A percentile compares a stretch with the other conserved stretches of the same genome.
These are phyloP conservation scores for Aspergillus sparsus DNA, from an alignment of 495 filamentous ascomycete genomes.

Conservation along the genomic window DNA sequence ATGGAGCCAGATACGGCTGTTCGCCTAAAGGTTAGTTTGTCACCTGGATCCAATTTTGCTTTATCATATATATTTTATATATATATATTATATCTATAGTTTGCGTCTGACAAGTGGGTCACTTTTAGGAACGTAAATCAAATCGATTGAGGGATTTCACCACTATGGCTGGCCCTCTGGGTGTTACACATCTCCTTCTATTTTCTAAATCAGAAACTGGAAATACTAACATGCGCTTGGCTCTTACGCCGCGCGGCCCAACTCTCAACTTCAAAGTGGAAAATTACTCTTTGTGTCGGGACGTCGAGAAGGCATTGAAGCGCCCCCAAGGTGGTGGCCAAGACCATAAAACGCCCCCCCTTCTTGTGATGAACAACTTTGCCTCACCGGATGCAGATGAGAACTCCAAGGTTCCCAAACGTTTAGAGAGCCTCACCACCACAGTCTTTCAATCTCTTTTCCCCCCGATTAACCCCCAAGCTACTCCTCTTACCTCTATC, in stretches of 20 bases:
- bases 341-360: constrained; percentile 77
- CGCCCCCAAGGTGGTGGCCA: constrained; percentile 79
- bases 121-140: constrained; percentile 72
- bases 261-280: constrained; percentile 96
- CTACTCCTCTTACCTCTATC: constrained; percentile 83
- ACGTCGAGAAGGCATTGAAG: constrained; percentile 77
- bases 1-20: constrained; percentile 95
- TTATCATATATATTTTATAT: no score
- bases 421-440: constrained; percentile 90
- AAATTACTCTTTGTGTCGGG: constrained; percentile 90
- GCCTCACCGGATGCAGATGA: constrained; percentile 58
- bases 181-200: constrained; percentile 90
- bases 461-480: constrained; percentile 91
- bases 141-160: constrained; percentile 93
- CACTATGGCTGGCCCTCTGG: constrained; percentile 91
- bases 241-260: constrained; percentile 85
- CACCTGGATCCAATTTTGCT: no score
- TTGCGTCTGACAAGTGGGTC: background rate
- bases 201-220: constrained; percentile 89
- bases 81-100: no score
- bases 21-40: constrained; percentile 60
- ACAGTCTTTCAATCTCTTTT: constrained; percentile 96
- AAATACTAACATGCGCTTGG: constrained; percentile 89
- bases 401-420: constrained; percentile 69
- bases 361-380: constrained; percentile 99